phyloP scores from a whole-genome alignment of 2,329 filamentous ascomycete species.

The Periglandula ipomoeae region DNA sequence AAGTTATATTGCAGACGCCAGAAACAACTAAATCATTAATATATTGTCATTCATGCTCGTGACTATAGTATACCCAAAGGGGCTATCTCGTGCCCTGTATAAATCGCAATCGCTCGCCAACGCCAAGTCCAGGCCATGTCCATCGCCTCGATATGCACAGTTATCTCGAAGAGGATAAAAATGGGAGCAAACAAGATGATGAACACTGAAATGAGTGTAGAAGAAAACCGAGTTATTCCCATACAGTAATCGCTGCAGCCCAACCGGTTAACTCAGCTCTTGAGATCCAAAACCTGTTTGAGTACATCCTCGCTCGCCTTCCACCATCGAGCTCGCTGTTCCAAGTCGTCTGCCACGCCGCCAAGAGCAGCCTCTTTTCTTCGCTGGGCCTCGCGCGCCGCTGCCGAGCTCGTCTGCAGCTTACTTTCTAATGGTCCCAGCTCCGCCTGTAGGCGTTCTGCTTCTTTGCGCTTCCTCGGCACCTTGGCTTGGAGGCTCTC shows the following conservation, averaged over 20 bases:
- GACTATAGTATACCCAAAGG: too few species aligned
- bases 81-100: too few species aligned
- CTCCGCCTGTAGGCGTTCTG: conserved; percentile 59
- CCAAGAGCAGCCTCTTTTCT: conserved; percentile 57
- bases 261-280: conserved; percentile 21
- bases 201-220: background rate
- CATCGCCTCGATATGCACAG: background rate
- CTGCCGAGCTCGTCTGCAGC: conserved; percentile 53
- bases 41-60: too few species aligned
- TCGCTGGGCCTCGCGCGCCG: conserved; percentile 61
- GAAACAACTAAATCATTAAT: too few species aligned
- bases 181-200: background rate
- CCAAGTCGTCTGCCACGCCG: conserved; percentile 62
- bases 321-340: conserved; percentile 68
- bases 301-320: conserved; percentile 57
- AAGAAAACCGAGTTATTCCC: too few species aligned
- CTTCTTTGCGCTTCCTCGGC: conserved; percentile 56
- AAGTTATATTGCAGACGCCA: too few species aligned
- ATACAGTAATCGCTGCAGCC: too few species aligned
- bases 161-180: too few species aligned
- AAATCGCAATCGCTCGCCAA: too few species aligned
- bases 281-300: conserved; percentile 52
- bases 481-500: conserved; percentile 53
- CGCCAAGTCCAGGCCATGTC: too few species aligned
- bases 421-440: conserved; percentile 59